These are phyloP conservation scores for Populus euphratica DNA, from an alignment of 345 rosid species.

Conservation along the genomic window DNA sequence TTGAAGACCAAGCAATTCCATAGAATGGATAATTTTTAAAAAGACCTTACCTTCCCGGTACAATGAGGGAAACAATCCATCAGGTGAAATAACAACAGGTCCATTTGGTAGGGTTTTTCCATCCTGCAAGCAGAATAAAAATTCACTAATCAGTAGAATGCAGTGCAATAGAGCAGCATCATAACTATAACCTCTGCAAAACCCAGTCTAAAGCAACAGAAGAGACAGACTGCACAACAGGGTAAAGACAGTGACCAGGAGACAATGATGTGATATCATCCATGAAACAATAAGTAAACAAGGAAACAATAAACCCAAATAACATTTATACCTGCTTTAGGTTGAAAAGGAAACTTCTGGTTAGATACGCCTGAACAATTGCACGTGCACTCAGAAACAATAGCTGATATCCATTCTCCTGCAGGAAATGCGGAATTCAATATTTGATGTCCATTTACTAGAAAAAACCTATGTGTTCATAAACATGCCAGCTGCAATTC, in stretches of 20 bases:
- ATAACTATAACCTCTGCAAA: neutral
- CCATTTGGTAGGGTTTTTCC: conserved; percentile 86
- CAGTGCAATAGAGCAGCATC: neutral
- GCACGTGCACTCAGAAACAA: conserved; percentile 95
- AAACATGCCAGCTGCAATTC: neutral
- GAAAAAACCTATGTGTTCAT: neutral
- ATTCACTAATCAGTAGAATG: conserved; percentile 1
- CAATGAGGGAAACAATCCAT: conserved; percentile 83
- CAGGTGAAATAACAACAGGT: conserved; percentile 88
- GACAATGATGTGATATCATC: neutral
- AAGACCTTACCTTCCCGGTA: conserved; percentile 70
- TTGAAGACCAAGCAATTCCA: neutral
- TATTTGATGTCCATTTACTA: neutral
- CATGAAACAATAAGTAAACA: neutral
- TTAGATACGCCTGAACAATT: conserved; percentile 89
- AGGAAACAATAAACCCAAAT: neutral
- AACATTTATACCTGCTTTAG: conserved; percentile 63
- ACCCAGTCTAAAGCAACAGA: neutral
- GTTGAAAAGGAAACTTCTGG: conserved; percentile 71
- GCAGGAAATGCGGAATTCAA: conserved; percentile 15
- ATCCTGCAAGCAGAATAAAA: conserved; percentile 46
- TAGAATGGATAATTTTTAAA: neutral
- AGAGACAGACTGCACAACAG: neutral
- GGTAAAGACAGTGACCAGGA: neutral
- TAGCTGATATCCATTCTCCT: conserved; percentile 96